These are phyloP conservation scores for Eucalyptus polyanthemos DNA, from an alignment of 345 rosid genomes.

Conservation along the genomic window DNA sequence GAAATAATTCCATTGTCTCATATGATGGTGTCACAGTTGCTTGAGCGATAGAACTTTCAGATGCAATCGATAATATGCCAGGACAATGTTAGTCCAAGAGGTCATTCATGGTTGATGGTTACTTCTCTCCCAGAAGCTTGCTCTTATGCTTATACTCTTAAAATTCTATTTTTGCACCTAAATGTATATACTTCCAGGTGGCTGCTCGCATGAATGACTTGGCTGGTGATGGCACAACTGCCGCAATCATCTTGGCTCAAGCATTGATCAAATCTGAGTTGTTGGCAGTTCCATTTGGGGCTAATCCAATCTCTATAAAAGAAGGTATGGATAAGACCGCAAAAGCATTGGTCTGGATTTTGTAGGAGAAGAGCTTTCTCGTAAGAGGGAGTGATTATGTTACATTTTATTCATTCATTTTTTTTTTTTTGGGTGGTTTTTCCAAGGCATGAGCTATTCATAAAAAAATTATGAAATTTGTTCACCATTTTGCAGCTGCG, in stretches of 20 bases:
- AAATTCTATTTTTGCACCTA: background rate
- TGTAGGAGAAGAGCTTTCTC: constrained; percentile 22
- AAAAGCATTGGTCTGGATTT: constrained; percentile 35
- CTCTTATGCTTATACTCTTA: background rate
- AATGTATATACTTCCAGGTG: constrained; percentile 31
- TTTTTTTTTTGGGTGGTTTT: background rate
- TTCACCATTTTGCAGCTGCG: constrained; percentile 43
- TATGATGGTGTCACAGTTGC: constrained; percentile 18
- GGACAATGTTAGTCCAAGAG: constrained; percentile 75
- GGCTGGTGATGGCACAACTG: constrained; percentile 88
- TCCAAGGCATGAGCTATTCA: background rate
- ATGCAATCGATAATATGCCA: constrained; percentile 57
- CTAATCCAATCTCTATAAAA: constrained; percentile 60
- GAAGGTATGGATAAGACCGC: constrained; percentile 56
- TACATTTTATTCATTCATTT: background rate
- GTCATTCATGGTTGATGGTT: constrained; percentile 37
- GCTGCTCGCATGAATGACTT: constrained; percentile 61
- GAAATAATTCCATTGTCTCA: no score
- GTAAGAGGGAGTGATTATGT: constrained; percentile 37
- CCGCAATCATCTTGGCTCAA: constrained; percentile 71
- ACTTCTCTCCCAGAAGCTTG: background rate
- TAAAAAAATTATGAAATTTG: background rate
- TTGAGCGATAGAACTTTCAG: constrained; percentile 39
- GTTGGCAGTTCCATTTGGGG: constrained; percentile 61
- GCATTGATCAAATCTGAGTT: constrained; percentile 61